phyloP scores from a whole-genome alignment of 1,139 yeast species.

The Debaryomycetaceae sp. region DNA sequence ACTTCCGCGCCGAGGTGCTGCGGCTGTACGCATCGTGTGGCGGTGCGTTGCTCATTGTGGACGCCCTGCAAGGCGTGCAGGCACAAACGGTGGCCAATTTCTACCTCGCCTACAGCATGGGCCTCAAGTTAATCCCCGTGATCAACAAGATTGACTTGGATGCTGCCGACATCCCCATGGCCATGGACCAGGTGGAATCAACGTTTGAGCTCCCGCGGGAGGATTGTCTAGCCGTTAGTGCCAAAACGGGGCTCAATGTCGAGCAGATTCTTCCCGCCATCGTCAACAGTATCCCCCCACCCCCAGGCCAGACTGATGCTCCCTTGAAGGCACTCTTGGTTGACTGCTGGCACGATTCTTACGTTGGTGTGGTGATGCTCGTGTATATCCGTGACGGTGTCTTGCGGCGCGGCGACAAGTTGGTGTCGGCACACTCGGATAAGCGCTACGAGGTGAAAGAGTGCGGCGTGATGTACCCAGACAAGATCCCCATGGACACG shows the following conservation, averaged over 20 bases:
- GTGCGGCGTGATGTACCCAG: conserved; percentile 95
- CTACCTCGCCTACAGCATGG: conserved; percentile 83
- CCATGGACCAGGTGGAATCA: conserved; percentile 76
- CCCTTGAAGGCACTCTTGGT: conserved; percentile 80
- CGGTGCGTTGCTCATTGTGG: conserved; percentile 86
- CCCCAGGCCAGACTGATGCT: conserved; percentile 46
- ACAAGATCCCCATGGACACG: conserved; percentile 56
- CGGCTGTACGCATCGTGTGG: conserved; percentile 95
- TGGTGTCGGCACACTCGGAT: conserved; percentile 74
- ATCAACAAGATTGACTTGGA: conserved; percentile 90
- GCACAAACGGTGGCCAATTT: conserved; percentile 98
- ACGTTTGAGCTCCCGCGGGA: conserved; percentile 76
- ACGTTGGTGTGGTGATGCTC: conserved; percentile 86
- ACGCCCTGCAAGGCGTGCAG: conserved; percentile 94
- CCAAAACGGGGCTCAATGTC: conserved; percentile 84
- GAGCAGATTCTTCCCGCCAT: conserved; percentile 74
- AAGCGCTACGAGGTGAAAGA: conserved; percentile 83
- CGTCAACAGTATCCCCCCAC: conserved; percentile 70
- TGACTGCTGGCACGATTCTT: conserved; percentile 96
- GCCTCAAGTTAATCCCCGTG: conserved; percentile 77
- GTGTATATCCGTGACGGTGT: conserved; percentile 83
- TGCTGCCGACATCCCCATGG: conserved; percentile 77
- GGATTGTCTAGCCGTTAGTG: conserved; percentile 83
- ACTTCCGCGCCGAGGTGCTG: conserved; percentile 89
- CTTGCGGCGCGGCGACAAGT: conserved; percentile 67